A percentile compares a stretch with the other conserved stretches of the same genome.
These are phyloP conservation scores for Pilatotrama ljubarskyi DNA, from an alignment of 768 basidiomycete species.

Conservation along the genomic window DNA sequence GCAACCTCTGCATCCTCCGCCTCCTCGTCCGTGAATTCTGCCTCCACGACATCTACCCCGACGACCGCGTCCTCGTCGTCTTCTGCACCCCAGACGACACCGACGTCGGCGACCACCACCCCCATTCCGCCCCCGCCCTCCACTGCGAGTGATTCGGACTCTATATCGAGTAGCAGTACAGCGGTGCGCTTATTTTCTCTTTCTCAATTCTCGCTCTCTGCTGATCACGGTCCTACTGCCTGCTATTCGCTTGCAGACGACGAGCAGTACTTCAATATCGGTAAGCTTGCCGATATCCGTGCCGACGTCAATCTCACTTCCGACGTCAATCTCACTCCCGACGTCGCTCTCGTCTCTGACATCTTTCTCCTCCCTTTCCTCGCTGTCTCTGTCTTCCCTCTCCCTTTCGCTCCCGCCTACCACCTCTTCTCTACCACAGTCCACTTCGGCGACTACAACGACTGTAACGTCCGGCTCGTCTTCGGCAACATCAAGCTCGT, in stretches of 20 bases:
- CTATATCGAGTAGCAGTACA: background rate
- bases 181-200: background rate
- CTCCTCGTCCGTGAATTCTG: background rate
- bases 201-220: background rate
- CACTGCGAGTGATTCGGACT: background rate
- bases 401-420: background rate
- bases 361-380: background rate
- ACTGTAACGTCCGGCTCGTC: background rate
- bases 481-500: slow-evolving; percentile 1
- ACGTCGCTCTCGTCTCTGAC: slow-evolving; percentile 3
- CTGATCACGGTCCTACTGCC: background rate
- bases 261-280: background rate
- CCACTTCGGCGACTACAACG: background rate
- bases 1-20: background rate
- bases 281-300: slow-evolving; percentile 6
- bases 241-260: background rate
- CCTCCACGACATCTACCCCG: background rate
- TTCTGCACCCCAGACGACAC: background rate
- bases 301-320: slow-evolving; percentile 3
- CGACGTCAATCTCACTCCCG: background rate
- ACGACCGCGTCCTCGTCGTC: background rate
- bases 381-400: background rate
- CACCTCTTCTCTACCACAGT: background rate
- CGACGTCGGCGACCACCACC: background rate
- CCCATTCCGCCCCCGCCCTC: background rate